A percentile compares a stretch with the other conserved stretches of the same genome.
Evolutionary conservation across 1,284 basidiomycete species (phyloP).

Genomic region (Pyrrhoderma lamaoense): DNA sequence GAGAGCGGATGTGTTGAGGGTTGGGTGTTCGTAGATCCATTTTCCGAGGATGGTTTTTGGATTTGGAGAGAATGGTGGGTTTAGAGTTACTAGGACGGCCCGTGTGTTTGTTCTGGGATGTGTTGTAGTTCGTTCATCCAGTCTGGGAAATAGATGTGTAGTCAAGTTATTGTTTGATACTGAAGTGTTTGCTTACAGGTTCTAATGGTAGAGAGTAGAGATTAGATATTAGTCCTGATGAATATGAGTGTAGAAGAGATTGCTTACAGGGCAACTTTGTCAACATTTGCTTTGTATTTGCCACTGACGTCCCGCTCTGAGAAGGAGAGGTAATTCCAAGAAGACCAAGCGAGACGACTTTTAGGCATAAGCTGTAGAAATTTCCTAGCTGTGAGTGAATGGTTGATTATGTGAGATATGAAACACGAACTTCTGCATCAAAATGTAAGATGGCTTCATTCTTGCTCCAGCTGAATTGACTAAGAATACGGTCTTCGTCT

Average conservation of each 20-base stretch:
- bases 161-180: slow-evolving; percentile 16
- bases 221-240: slow-evolving; percentile 8
- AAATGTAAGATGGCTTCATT: slow-evolving; percentile 70
- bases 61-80: slow-evolving; percentile 61
- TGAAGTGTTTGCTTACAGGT: slow-evolving; percentile 34
- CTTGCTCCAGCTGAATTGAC: slow-evolving; percentile 58
- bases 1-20: slow-evolving; percentile 51
- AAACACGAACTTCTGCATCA: slow-evolving; percentile 42
- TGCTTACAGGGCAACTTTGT: slow-evolving; percentile 60
- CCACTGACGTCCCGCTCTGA: slow-evolving; percentile 34
- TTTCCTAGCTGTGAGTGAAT: background rate
- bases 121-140: slow-evolving; percentile 79
- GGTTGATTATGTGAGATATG: background rate
- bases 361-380: slow-evolving; percentile 61
- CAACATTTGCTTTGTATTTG: slow-evolving; percentile 40
- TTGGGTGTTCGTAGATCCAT: slow-evolving; percentile 66
- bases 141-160: slow-evolving; percentile 35
- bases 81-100: slow-evolving; percentile 75
- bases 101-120: slow-evolving; percentile 49
- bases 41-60: slow-evolving; percentile 40
- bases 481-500: slow-evolving; percentile 53
- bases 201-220: slow-evolving; percentile 22
- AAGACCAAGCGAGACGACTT: slow-evolving; percentile 55
- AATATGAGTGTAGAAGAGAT: background rate
- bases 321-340: slow-evolving; percentile 69